Evolutionary conservation across 331 rosid genomes (phyloP).

Genomic region (Saraca asoca): DNA sequence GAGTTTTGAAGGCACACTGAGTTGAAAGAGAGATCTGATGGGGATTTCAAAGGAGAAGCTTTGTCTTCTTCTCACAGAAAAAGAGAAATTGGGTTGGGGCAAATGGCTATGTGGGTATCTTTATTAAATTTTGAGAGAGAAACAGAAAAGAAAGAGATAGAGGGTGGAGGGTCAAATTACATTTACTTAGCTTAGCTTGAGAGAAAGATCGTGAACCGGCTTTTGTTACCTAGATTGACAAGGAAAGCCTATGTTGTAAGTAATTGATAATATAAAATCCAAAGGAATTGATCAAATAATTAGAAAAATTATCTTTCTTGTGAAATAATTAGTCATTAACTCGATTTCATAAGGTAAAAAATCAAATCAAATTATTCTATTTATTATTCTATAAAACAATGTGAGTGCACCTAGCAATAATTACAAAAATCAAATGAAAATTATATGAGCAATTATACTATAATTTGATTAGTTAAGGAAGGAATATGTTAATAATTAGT

Average conservation of each 20-base stretch:
- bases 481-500: too few relatives aligned
- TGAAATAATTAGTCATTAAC: too few relatives aligned
- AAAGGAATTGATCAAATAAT: too few relatives aligned
- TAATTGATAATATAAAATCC: too few relatives aligned
- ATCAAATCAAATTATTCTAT: too few relatives aligned
- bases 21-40: conserved; percentile 43
- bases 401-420: too few relatives aligned
- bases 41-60: conserved; percentile 27
- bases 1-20: neutral
- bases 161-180: neutral
- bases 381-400: too few relatives aligned
- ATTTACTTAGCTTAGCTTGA: neutral
- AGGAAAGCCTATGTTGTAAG: neutral
- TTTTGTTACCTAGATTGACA: neutral
- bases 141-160: neutral
- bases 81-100: conserved; percentile 35
- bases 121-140: conserved; percentile 32
- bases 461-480: too few relatives aligned
- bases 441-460: too few relatives aligned
- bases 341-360: too few relatives aligned
- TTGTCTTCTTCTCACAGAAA: conserved; percentile 38
- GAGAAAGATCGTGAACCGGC: neutral
- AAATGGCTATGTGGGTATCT: conserved; percentile 28
- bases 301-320: too few relatives aligned
- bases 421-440: too few relatives aligned